These are phyloP conservation scores for Pleurotus djamor DNA, from an alignment of 768 basidiomycete species.

Conservation along the genomic window DNA sequence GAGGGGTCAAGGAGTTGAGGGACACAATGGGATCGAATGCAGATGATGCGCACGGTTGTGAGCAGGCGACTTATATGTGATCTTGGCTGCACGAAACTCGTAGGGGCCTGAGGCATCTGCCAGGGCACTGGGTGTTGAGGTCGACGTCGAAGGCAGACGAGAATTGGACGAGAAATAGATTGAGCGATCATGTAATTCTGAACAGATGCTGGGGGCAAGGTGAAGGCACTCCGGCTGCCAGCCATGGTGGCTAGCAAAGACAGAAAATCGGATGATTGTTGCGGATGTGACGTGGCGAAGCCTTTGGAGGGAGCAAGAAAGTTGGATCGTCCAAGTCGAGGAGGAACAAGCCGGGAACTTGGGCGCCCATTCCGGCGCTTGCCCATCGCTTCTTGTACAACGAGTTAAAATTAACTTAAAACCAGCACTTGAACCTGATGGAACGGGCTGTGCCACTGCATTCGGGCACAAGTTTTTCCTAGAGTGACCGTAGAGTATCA, in stretches of 20 bases:
- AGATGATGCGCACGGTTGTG: constrained; percentile 89
- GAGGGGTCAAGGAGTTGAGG: too few species aligned
- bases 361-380: too few species aligned
- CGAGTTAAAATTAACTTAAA: too few species aligned
- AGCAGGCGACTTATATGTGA: constrained; percentile 62
- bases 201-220: neutral
- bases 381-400: too few species aligned
- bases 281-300: neutral
- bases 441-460: too few species aligned
- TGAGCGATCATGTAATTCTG: neutral
- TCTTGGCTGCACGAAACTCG: constrained; percentile 14
- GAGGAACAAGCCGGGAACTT: constrained; percentile 7
- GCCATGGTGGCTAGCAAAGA: neutral
- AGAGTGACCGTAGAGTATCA: too few species aligned
- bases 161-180: neutral
- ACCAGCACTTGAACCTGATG: too few species aligned
- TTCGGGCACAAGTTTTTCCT: too few species aligned
- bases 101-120: neutral
- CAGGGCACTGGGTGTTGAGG: neutral
- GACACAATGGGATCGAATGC: constrained; percentile 63
- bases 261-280: neutral
- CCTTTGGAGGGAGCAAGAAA: neutral
- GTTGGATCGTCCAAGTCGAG: neutral
- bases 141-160: neutral
- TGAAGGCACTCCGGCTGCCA: neutral